Evolutionary conservation across 1,139 yeast genomes (phyloP).

Genomic region (Yamadazyma epiphylla): DNA sequence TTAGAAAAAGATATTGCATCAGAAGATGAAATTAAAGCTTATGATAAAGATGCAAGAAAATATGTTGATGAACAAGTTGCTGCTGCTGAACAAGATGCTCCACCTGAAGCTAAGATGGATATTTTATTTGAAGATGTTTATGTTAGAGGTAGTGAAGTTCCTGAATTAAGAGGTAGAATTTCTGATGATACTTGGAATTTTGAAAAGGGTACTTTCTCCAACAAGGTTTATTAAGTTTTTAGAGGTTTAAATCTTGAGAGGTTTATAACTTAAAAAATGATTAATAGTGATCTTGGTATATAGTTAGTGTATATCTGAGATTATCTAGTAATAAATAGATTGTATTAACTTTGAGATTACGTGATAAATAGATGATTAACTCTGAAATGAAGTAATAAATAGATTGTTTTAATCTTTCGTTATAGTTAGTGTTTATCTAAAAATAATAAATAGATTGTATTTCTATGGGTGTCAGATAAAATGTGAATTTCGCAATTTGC

Average conservation of each 20-base stretch:
- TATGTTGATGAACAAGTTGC: slow-evolving; percentile 93
- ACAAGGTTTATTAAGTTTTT: slow-evolving; percentile 45
- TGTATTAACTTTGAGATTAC: too few relatives aligned
- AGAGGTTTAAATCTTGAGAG: too few relatives aligned
- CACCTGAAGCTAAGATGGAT: slow-evolving; percentile 94
- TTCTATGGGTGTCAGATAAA: too few relatives aligned
- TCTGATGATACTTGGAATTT: slow-evolving; percentile 91
- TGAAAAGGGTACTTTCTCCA: slow-evolving; percentile 66
- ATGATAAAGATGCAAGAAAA: slow-evolving; percentile 94
- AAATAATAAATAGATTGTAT: too few relatives aligned
- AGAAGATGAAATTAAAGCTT: slow-evolving; percentile 89
- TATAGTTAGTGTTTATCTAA: too few relatives aligned
- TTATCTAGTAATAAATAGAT: too few relatives aligned
- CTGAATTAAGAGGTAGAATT: slow-evolving; percentile 93
- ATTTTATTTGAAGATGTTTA: slow-evolving; percentile 95
- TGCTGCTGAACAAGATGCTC: slow-evolving; percentile 88
- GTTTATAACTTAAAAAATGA: too few relatives aligned
- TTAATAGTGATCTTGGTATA: too few relatives aligned
- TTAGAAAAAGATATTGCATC: slow-evolving; percentile 81
- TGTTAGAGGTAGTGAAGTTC: slow-evolving; percentile 90
- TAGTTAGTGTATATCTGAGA: too few relatives aligned
- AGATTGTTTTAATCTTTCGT: too few relatives aligned
- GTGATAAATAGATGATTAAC: too few relatives aligned
- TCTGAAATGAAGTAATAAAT: background rate
- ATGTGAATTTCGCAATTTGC: too few relatives aligned